A percentile compares a stretch with the other conserved stretches of the same genome.
phyloP scores from a whole-genome alignment of 371 early-diverging fungal genomes.

The Globomyces sp. region DNA sequence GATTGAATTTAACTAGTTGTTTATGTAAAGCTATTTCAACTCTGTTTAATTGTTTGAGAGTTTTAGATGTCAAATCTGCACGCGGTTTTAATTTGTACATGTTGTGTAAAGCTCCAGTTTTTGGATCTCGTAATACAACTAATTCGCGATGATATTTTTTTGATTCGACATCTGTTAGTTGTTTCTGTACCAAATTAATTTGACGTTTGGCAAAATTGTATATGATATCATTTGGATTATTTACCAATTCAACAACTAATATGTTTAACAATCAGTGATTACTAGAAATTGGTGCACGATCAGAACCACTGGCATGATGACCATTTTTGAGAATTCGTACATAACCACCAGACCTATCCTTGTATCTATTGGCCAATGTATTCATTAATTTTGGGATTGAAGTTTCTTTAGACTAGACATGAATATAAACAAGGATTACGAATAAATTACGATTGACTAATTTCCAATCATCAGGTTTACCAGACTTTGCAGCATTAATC shows the following conservation, averaged over 20 bases:
- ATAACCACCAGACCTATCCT: conserved; percentile 82
- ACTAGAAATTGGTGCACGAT: conserved; percentile 88
- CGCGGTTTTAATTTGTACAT: conserved; percentile 15
- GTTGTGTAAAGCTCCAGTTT: conserved; percentile 23
- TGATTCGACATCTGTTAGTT: conserved; percentile 28
- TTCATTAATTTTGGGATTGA: conserved; percentile 77
- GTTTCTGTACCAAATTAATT: conserved; percentile 22
- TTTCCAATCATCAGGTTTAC: conserved; percentile 14
- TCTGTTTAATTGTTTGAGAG: conserved; percentile 23
- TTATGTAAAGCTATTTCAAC: conserved; percentile 29
- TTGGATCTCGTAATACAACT: conserved; percentile 35
- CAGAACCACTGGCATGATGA: conserved; percentile 63
- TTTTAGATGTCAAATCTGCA: conserved; percentile 16
- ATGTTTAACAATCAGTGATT: too few species aligned
- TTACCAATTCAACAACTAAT: conserved; percentile 64
- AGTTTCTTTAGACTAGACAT: neutral
- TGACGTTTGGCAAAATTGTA: conserved; percentile 32
- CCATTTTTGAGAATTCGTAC: conserved; percentile 85
- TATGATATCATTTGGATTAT: conserved; percentile 44
- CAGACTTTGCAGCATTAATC: conserved; percentile 29
- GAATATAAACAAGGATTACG: too few species aligned
- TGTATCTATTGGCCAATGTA: conserved; percentile 81
- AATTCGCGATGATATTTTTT: conserved; percentile 24
- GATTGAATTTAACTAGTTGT: conserved; percentile 25
- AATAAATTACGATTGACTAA: neutral